Conservation (phyloP, 148 eudicot species). For the Diospyros kaki region DNA sequence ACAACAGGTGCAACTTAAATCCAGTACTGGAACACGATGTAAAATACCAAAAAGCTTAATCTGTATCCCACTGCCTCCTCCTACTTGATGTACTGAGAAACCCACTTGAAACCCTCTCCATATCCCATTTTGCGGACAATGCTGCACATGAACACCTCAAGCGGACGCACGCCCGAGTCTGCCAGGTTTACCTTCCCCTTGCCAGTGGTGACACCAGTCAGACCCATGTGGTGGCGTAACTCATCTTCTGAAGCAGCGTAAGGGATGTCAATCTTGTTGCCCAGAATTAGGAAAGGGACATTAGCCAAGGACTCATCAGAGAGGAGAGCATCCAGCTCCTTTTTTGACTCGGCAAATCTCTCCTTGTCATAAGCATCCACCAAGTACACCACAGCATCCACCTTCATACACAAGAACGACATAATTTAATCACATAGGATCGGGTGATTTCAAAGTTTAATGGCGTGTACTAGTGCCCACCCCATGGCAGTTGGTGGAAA, state of each 20-base stretch:
- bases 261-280: constrained; percentile 39
- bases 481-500: not conserved
- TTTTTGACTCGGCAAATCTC: constrained; percentile 44
- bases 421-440: not conserved
- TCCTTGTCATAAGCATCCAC: constrained; percentile 43
- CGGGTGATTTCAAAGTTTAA: not conserved
- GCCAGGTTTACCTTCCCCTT: constrained; percentile 37
- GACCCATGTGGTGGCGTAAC: constrained; percentile 32
- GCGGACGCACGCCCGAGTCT: constrained; percentile 30
- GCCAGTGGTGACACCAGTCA: constrained; percentile 36
- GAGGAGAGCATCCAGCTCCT: constrained; percentile 40
- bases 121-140: constrained; percentile 47
- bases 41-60: not conserved
- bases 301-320: constrained; percentile 39
- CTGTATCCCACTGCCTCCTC: not conserved
- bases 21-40: constrained; percentile 10
- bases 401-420: constrained; percentile 18
- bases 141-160: constrained; percentile 51
- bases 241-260: constrained; percentile 45
- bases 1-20: constrained; percentile 21
- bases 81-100: constrained; percentile 45
- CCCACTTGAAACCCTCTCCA: constrained; percentile 43
- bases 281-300: constrained; percentile 39
- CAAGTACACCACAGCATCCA: constrained; percentile 44
- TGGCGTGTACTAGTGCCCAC: not conserved